Conservation (phyloP, 441 rosid genomes). For the Erodium trifolium region DNA sequence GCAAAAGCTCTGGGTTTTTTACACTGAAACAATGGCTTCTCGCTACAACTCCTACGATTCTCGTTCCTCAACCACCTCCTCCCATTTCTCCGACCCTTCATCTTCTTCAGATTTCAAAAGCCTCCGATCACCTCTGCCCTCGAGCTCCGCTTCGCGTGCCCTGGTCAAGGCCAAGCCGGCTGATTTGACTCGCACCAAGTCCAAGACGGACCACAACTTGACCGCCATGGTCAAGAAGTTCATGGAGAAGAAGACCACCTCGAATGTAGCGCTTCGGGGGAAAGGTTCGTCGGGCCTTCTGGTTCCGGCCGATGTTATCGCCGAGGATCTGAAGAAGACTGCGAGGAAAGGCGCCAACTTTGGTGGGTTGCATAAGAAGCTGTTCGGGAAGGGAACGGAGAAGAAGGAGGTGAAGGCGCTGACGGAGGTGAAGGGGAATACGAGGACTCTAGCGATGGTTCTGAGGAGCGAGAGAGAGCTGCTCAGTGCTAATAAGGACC, state of each 20-base stretch:
- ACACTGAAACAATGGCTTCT: constrained; percentile 29
- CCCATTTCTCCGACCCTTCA: no score
- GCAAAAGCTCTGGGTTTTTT: neutral
- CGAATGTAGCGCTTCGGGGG: constrained; percentile 12
- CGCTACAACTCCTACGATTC: constrained; percentile 71
- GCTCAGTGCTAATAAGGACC: constrained; percentile 58
- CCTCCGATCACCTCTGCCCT: no score
- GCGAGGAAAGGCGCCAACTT: constrained; percentile 39
- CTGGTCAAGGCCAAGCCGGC: constrained; percentile 42
- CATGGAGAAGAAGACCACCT: constrained; percentile 35
- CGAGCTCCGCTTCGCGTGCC: constrained; percentile 26
- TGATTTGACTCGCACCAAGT: constrained; percentile 20
- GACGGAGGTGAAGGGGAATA: constrained; percentile 61
- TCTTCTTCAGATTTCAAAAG: constrained; percentile 9
- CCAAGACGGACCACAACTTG: constrained; percentile 31
- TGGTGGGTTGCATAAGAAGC: constrained; percentile 58
- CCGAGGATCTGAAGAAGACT: constrained; percentile 61
- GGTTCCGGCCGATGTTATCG: constrained; percentile 51
- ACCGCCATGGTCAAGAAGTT: constrained; percentile 37
- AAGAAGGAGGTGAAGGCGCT: constrained; percentile 44
- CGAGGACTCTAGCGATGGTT: constrained; percentile 88
- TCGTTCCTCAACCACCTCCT: constrained; percentile 45
- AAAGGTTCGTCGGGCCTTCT: constrained; percentile 33
- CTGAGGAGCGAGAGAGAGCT: constrained; percentile 91
- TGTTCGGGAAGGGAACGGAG: constrained; percentile 44